phyloP scores from a whole-genome alignment of 2,329 filamentous ascomycete genomes.

The Xylariaceae sp. region DNA sequence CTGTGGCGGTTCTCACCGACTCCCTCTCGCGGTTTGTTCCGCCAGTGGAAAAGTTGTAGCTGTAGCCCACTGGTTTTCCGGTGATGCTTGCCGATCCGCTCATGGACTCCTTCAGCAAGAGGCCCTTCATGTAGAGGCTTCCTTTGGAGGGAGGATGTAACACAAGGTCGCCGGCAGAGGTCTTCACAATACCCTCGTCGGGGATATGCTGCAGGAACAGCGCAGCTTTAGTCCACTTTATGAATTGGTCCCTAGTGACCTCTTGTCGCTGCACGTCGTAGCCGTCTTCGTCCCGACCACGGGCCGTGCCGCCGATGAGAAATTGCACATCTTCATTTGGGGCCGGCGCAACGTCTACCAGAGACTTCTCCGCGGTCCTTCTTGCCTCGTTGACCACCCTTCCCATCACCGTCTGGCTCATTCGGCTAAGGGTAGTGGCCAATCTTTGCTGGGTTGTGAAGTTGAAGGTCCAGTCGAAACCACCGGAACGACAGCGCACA shows the following conservation, averaged over 20 bases:
- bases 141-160: conserved; percentile 10
- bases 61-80: conserved; percentile 10
- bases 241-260: conserved; percentile 8
- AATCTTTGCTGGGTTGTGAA: conserved; percentile 17
- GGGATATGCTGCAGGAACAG: conserved; percentile 11
- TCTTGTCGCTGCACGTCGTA: conserved; percentile 1
- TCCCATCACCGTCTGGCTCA: conserved; percentile 3
- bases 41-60: conserved; percentile 18
- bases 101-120: conserved; percentile 12
- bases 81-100: conserved; percentile 16
- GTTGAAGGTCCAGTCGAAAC: conserved; percentile 24
- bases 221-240: conserved; percentile 14
- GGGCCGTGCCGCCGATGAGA: conserved; percentile 12
- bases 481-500: conserved; percentile 18
- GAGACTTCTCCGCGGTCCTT: conserved; percentile 1
- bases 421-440: conserved; percentile 8
- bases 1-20: conserved; percentile 7
- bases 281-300: conserved; percentile 8
- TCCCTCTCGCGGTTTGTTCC: conserved; percentile 17
- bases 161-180: conserved; percentile 13
- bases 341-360: conserved; percentile 7
- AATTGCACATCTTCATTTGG: conserved; percentile 14
- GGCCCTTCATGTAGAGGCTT: conserved; percentile 18
- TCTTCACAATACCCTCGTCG: conserved; percentile 3
- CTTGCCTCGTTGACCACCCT: conserved; percentile 4